phyloP scores from a whole-genome alignment of 2,329 filamentous ascomycete species.

The Mycocentrospora acerina region DNA sequence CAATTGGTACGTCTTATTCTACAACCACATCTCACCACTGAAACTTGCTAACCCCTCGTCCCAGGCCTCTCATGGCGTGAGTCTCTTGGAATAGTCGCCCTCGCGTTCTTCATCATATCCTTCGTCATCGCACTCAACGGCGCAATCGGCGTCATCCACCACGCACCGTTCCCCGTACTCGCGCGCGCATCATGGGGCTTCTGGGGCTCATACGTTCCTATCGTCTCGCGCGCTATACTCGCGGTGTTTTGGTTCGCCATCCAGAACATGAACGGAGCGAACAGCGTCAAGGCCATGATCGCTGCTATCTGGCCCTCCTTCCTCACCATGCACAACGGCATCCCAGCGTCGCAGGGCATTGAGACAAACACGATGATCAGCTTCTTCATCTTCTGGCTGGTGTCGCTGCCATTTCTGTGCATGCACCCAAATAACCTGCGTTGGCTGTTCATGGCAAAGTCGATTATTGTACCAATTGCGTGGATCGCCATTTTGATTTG shows the following conservation, averaged over 20 bases:
- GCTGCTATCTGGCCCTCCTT: constrained; percentile 62
- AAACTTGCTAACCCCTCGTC: background rate
- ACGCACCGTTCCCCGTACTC: constrained; percentile 59
- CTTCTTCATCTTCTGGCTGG: constrained; percentile 60
- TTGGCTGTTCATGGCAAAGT: constrained; percentile 54
- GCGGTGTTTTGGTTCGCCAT: constrained; percentile 67
- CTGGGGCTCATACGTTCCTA: constrained; percentile 58
- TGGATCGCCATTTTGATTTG: constrained; percentile 65
- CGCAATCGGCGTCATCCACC: constrained; percentile 49
- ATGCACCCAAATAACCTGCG: constrained; percentile 58
- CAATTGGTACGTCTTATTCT: constrained; percentile 30
- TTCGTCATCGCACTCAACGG: constrained; percentile 64
- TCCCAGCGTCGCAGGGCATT: constrained; percentile 55
- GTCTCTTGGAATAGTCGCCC: constrained; percentile 54
- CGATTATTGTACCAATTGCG: constrained; percentile 55
- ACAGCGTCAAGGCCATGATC: constrained; percentile 54
- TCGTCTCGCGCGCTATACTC: constrained; percentile 56
- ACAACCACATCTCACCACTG: background rate
- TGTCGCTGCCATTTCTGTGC: constrained; percentile 57
- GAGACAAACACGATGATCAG: constrained; percentile 58
- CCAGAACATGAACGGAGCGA: constrained; percentile 64
- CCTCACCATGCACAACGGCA: constrained; percentile 53
- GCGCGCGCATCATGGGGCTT: constrained; percentile 59
- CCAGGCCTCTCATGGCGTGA: constrained; percentile 58
- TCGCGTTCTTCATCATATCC: constrained; percentile 55